phyloP scores from a whole-genome alignment of 2,329 filamentous ascomycete species.

The Alternaria gansuensis region DNA sequence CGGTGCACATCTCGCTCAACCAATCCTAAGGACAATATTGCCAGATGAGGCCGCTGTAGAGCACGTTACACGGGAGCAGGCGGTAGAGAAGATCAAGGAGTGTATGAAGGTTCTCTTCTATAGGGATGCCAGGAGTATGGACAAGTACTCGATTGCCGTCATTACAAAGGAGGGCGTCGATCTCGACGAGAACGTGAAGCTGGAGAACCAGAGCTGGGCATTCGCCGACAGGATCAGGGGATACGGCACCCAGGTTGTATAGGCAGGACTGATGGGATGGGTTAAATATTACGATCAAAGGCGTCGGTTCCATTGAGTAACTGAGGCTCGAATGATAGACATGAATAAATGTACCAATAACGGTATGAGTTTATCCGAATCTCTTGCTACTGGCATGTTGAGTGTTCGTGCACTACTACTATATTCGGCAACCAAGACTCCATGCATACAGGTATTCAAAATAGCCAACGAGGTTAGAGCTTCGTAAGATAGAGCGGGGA shows the following conservation, averaged over 20 bases:
- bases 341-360: conserved; percentile 48
- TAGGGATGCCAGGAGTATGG: conserved; percentile 90
- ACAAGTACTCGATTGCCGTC: conserved; percentile 89
- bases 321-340: conserved; percentile 43
- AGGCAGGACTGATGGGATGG: conserved; percentile 10
- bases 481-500: conserved; percentile 26
- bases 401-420: neutral
- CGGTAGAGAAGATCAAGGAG: conserved; percentile 82
- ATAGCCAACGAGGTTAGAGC: conserved; percentile 6
- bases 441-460: conserved; percentile 4
- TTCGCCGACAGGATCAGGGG: conserved; percentile 95
- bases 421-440: neutral
- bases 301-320: conserved; percentile 12
- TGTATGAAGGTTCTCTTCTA: conserved; percentile 99
- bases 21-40: conserved; percentile 83
- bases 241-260: conserved; percentile 80
- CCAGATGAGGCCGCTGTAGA: conserved; percentile 83
- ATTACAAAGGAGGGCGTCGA: conserved; percentile 88
- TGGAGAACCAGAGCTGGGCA: conserved; percentile 97
- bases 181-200: conserved; percentile 81
- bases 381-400: neutral
- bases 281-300: conserved; percentile 10
- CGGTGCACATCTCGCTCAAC: conserved; percentile 90
- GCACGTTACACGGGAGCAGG: conserved; percentile 77
- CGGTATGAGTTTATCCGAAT: conserved; percentile 23